These are phyloP conservation scores for Lactarius evosmus DNA, from an alignment of 768 basidiomycete species.

Conservation along the genomic window DNA sequence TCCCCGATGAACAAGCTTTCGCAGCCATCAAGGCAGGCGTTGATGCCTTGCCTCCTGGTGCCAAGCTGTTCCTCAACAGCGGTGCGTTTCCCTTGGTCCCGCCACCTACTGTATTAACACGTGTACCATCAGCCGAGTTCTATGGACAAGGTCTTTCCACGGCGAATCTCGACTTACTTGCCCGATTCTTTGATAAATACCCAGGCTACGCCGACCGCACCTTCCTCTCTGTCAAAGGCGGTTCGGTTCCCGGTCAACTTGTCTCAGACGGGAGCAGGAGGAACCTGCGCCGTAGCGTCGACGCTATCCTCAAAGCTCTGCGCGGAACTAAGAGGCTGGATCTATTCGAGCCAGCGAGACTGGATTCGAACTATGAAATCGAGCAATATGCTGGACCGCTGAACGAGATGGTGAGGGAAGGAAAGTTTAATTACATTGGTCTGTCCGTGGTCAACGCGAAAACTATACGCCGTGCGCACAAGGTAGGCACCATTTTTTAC, in stretches of 20 bases:
- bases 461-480: slow-evolving; percentile 43
- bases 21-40: slow-evolving; percentile 55
- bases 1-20: slow-evolving; percentile 59
- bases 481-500: background rate
- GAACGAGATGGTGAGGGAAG: slow-evolving; percentile 47
- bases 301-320: slow-evolving; percentile 43
- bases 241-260: background rate
- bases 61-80: slow-evolving; percentile 51
- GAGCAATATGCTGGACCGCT: slow-evolving; percentile 47
- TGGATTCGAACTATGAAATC: slow-evolving; percentile 43
- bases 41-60: slow-evolving; percentile 42
- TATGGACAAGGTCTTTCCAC: slow-evolving; percentile 45
- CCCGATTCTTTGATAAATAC: slow-evolving; percentile 48
- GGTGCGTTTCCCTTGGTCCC: slow-evolving; percentile 34
- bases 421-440: slow-evolving; percentile 57
- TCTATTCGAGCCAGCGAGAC: slow-evolving; percentile 54
- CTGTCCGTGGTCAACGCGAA: slow-evolving; percentile 53
- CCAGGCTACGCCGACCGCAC: slow-evolving; percentile 45
- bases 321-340: slow-evolving; percentile 55
- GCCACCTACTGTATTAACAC: background rate
- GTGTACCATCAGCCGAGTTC: slow-evolving; percentile 45
- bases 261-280: slow-evolving; percentile 37
- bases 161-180: slow-evolving; percentile 48
- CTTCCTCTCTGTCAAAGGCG: slow-evolving; percentile 49
- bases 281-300: slow-evolving; percentile 46